Conservation (phyloP, 225 moss, liverwort and hornwort genomes). For the Bryoerythrophyllum caledonicum region DNA sequence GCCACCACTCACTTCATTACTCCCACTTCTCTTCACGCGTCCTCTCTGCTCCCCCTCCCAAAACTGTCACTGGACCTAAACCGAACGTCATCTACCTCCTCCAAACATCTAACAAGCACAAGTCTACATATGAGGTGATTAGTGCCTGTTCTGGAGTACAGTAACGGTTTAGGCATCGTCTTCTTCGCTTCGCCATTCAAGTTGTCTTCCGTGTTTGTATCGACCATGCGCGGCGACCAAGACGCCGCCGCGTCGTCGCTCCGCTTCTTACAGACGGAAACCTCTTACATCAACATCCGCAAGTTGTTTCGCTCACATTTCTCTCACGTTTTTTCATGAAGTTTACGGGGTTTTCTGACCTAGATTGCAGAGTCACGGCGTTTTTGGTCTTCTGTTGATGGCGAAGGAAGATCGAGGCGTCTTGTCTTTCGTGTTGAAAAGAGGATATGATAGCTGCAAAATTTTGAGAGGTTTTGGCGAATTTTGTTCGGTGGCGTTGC, state of each 20-base stretch:
- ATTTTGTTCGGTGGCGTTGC: neutral
- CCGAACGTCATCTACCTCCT: too few relatives aligned
- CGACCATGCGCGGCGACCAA: neutral
- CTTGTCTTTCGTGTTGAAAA: neutral
- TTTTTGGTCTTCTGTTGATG: too few relatives aligned
- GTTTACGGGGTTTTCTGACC: neutral
- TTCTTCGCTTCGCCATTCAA: too few relatives aligned
- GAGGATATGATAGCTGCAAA: neutral
- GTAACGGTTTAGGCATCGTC: too few relatives aligned
- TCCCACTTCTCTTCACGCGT: neutral
- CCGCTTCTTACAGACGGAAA: neutral
- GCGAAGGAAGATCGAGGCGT: neutral
- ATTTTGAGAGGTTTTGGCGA: neutral
- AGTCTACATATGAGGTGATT: too few relatives aligned
- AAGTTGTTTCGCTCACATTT: too few relatives aligned
- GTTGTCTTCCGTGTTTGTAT: neutral
- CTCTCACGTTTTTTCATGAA: neutral
- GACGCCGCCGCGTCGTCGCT: neutral
- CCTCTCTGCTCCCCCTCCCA: neutral
- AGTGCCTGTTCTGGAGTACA: too few relatives aligned
- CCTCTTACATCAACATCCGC: neutral
- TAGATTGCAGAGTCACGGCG: neutral
- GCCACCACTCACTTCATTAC: neutral
- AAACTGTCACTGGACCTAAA: too few relatives aligned
- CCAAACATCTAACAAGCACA: too few relatives aligned